phyloP scores from a whole-genome alignment of 257 asterid genomes.

The Solanum boliviense region DNA sequence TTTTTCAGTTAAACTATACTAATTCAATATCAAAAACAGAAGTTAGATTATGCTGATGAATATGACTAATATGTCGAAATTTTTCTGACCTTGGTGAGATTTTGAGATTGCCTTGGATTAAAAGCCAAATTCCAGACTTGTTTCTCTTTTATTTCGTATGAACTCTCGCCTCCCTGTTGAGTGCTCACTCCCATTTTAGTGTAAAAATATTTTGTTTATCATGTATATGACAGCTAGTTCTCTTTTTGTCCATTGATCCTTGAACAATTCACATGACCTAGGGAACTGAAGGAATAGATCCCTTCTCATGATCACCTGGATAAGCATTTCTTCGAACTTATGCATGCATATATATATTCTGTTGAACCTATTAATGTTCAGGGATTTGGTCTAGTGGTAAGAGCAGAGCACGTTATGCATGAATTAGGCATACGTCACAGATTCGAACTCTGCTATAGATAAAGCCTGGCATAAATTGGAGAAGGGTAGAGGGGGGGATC shows the following conservation, averaged over 20 bases:
- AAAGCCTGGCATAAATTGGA: background rate
- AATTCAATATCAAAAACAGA: background rate
- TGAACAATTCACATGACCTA: background rate
- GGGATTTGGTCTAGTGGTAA: background rate
- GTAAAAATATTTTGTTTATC: background rate
- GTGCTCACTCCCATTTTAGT: background rate
- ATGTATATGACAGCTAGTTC: background rate
- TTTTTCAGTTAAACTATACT: background rate
- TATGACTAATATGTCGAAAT: background rate
- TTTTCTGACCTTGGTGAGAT: background rate
- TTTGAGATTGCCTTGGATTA: background rate
- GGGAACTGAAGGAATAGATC: background rate
- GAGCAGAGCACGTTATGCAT: background rate
- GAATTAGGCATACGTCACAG: background rate
- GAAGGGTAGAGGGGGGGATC: background rate
- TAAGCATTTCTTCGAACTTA: background rate
- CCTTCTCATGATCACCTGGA: background rate
- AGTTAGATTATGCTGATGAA: background rate
- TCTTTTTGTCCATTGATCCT: background rate
- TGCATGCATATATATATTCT: background rate
- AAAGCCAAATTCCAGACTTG: background rate
- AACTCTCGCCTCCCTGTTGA: background rate
- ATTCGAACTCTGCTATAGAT: background rate
- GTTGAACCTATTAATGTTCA: background rate
- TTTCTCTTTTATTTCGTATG: background rate